A percentile compares a stretch with the other conserved stretches of the same genome.
phyloP scores from a whole-genome alignment of 2,329 filamentous ascomycete genomes.

The Stachybotrys elegans region DNA sequence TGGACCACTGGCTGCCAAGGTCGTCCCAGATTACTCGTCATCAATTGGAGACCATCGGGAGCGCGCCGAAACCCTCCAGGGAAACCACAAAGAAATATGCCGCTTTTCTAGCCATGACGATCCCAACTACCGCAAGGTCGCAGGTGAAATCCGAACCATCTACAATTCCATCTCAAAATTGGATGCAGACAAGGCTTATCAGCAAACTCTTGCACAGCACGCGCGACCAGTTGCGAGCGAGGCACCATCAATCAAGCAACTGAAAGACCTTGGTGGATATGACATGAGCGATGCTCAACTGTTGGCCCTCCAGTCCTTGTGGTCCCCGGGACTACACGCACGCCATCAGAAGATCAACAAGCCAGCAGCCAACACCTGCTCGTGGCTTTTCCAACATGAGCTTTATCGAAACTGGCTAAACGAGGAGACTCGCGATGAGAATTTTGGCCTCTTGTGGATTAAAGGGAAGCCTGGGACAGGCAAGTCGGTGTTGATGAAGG shows the following conservation, averaged over 20 bases:
- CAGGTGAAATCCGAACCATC: slow-evolving; percentile 3
- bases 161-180: slow-evolving; percentile 1
- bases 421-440: accelerated
- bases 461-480: slow-evolving; percentile 9
- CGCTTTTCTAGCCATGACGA: slow-evolving; percentile 1
- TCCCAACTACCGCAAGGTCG: slow-evolving; percentile 10
- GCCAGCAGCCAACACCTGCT: slow-evolving; percentile 1
- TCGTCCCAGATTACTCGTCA: slow-evolving; percentile 10
- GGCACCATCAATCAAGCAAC: background rate
- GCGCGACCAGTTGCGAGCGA: background rate
- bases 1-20: slow-evolving; percentile 8
- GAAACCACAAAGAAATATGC: slow-evolving; percentile 10
- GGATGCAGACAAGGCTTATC: background rate
- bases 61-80: slow-evolving; percentile 10
- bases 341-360: background rate
- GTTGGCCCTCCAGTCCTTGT: slow-evolving; percentile 3
- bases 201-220: background rate
- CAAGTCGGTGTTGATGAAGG: slow-evolving; percentile 9
- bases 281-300: background rate
- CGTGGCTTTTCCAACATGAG: slow-evolving; percentile 4
- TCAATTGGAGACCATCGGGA: slow-evolving; percentile 9
- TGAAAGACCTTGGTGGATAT: too few relatives aligned
- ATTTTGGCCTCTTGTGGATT: slow-evolving; percentile 2
- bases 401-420: slow-evolving; percentile 6
- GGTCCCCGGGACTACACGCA: slow-evolving; percentile 6